A percentile compares a stretch with the other conserved stretches of the same genome.
These are phyloP conservation scores for Fusarium chaquense DNA, from an alignment of 2,329 filamentous ascomycete species.

Conservation along the genomic window DNA sequence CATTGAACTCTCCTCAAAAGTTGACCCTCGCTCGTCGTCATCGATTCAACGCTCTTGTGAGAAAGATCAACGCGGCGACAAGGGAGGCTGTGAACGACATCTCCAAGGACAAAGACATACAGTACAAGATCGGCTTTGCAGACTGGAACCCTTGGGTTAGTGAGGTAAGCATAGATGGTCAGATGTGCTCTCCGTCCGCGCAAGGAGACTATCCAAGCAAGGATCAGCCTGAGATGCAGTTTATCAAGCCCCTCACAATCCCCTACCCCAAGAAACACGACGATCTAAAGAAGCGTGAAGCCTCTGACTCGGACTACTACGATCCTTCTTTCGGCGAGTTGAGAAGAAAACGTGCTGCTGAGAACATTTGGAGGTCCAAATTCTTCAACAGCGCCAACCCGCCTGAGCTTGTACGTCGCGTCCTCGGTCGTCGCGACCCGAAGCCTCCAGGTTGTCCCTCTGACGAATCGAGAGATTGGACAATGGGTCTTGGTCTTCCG, in stretches of 20 bases:
- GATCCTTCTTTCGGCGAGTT: neutral
- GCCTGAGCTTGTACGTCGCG: neutral
- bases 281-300: fast-evolving
- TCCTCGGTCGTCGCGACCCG: fast-evolving
- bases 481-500: neutral
- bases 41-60: neutral
- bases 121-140: slow-evolving; percentile 6
- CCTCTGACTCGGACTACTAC: fast-evolving
- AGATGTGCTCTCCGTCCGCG: neutral
- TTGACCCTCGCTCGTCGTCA: neutral
- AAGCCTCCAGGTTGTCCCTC: neutral
- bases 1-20: neutral
- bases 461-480: neutral
- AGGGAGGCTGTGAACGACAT: neutral
- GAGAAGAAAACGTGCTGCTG: neutral
- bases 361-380: neutral
- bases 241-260: neutral
- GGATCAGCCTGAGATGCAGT: slow-evolving; percentile 2
- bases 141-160: slow-evolving; percentile 19
- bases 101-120: fast-evolving
- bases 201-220: neutral
- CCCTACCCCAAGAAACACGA: neutral
- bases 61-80: neutral
- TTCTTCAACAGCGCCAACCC: slow-evolving; percentile 11
- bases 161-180: fast-evolving